Evolutionary conservation across 2,329 filamentous ascomycete genomes (phyloP), one percentile per base, ranked within the genome.

Genomic region (Neofusicoccum sp.): DNA sequence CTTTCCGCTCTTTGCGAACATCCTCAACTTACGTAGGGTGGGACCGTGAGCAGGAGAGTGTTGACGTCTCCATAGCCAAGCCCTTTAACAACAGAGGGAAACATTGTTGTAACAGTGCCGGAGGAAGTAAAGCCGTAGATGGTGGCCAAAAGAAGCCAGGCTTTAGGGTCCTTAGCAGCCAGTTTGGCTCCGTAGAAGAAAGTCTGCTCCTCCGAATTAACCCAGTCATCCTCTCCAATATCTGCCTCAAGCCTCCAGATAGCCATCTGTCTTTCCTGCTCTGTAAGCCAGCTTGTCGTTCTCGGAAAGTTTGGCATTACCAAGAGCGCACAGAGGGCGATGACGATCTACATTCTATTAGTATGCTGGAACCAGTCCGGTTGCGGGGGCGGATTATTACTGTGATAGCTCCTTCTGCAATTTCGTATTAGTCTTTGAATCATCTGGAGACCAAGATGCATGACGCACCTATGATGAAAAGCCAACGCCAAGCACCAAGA

Each of bases 401-500:
- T 14, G 54, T 45, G 31, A 58, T 45, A 16, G 54, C 54, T 3
- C 54, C 54, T 41, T 58, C 54, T 56, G 29, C 11, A 56, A 44
- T 4, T 6, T 4, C 7, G 22, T 22, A 39, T 56, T n/a, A 56
- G 52, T 6, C 4, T 2, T 7, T 44, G 28, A 11, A 16, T 7
- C 3, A 7, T 41, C 9, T 12, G 9, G 2, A n/a, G 14, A 22
- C n/a, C 6, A n/a, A n/a, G 8, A 7, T 14, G n/a, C n/a, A 8
- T 1, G 11, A 41, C 52, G 16, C 33, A 56, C 52, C 52, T 14
- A 58, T 58, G 29, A 58, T 58, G 16, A 61, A 76, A 0, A 76
- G 70, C 73, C 73, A 78, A 54, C 70, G 68, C 76, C 76, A 79
- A 0, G 73, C 76, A 6, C 67, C 64, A 3, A 78, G 61, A 1